Evolutionary conservation across 768 basidiomycete genomes (phyloP).

Genomic region (Amanita phalloides): DNA sequence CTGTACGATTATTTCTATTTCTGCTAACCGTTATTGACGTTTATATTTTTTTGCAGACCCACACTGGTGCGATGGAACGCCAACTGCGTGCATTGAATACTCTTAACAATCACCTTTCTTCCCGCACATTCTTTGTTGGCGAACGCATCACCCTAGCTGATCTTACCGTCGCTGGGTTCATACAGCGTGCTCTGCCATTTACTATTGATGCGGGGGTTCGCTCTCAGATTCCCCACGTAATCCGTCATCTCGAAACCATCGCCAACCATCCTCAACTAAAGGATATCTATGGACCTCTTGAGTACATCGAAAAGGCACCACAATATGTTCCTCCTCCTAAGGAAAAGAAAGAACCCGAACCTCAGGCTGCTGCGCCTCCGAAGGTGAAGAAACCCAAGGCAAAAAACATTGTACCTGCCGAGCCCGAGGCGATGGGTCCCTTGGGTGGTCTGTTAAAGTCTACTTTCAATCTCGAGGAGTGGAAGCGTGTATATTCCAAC

Average conservation of each 20-base stretch:
- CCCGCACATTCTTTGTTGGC: constrained; percentile 83
- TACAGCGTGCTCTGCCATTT: constrained; percentile 41
- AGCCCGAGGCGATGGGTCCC: constrained; percentile 92
- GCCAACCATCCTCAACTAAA: constrained; percentile 74
- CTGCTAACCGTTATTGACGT: not conserved
- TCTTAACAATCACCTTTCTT: constrained; percentile 63
- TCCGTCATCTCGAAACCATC: constrained; percentile 84
- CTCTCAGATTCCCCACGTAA: constrained; percentile 58
- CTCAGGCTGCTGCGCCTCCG: constrained; percentile 37
- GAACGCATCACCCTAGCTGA: constrained; percentile 96
- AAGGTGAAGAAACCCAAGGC: constrained; percentile 57
- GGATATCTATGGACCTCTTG: constrained; percentile 48
- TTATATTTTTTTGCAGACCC: constrained; percentile 30
- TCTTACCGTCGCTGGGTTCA: constrained; percentile 49
- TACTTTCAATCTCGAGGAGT: constrained; percentile 84
- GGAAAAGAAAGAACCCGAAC: constrained; percentile 61
- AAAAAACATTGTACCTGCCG: constrained; percentile 52
- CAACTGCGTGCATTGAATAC: constrained; percentile 48
- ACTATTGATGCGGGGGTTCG: constrained; percentile 61
- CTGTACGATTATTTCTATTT: constrained; percentile 33
- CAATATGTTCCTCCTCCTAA: constrained; percentile 70
- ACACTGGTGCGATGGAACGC: constrained; percentile 41
- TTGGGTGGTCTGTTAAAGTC: constrained; percentile 87
- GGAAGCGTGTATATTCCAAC: constrained; percentile 98
- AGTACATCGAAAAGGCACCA: constrained; percentile 57